Percentiles rank a stretch among this genome's conserved stretches.
phyloP scores from a whole-genome alignment of 129 eudicot genomes.

The Helichrysum umbraculigerum region DNA sequence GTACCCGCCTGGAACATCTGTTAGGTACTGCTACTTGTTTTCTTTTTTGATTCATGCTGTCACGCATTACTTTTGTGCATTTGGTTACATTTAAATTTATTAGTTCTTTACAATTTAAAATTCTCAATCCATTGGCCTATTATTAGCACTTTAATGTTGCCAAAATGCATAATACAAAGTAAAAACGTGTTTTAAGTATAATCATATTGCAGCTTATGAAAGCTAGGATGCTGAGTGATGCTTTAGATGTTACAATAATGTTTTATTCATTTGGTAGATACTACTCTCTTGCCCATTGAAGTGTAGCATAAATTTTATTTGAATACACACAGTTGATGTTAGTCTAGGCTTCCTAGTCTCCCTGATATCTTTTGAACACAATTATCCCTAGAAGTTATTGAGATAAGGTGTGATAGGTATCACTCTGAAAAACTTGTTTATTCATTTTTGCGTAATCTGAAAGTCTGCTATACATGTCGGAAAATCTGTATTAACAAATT shows the following conservation, averaged over 20 bases:
- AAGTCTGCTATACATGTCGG: not conserved
- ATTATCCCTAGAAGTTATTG: not conserved
- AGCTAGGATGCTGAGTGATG: too few species aligned
- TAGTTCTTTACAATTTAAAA: not conserved
- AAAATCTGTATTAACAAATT: not conserved
- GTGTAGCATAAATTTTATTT: too few species aligned
- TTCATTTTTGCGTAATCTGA: not conserved
- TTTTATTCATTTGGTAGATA: too few species aligned
- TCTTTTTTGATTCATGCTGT: not conserved
- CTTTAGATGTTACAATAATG: too few species aligned
- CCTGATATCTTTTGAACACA: not conserved
- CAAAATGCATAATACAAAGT: not conserved
- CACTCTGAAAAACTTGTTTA: not conserved
- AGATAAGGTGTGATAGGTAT: not conserved
- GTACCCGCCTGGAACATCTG: slow-evolving; percentile 82
- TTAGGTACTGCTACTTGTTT: slow-evolving; percentile 45
- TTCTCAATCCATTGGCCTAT: not conserved
- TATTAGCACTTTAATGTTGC: not conserved
- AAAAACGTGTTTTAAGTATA: not conserved
- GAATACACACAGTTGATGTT: too few species aligned
- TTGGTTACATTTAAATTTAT: slow-evolving; percentile 2
- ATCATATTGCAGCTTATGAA: not conserved
- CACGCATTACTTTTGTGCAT: slow-evolving; percentile 11
- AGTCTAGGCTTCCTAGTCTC: too few species aligned
- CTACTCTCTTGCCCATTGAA: too few species aligned